phyloP scores from a whole-genome alignment of 331 rosid species.

The Quercus phellos region DNA sequence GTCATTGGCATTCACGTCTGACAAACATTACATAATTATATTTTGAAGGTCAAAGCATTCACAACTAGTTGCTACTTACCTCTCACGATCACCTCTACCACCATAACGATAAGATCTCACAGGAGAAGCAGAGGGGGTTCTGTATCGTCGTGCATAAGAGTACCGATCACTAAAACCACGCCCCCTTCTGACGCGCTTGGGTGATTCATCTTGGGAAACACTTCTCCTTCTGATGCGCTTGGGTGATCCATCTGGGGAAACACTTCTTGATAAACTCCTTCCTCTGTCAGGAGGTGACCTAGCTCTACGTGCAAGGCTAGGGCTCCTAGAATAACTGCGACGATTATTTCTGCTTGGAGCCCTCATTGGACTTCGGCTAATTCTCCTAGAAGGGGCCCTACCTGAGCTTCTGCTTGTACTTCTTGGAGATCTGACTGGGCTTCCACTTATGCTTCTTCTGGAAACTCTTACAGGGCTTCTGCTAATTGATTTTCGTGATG shows the following conservation, averaged over 20 bases:
- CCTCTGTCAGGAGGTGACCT: constrained; percentile 55
- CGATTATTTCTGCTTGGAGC: constrained; percentile 36
- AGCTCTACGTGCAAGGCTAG: constrained; percentile 61
- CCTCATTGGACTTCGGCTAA: constrained; percentile 49
- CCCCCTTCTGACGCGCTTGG: constrained; percentile 87
- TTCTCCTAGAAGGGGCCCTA: constrained; percentile 44
- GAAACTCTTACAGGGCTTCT: constrained; percentile 49
- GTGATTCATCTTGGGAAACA: constrained; percentile 78
- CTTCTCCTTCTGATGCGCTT: constrained; percentile 90
- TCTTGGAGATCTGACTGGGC: constrained; percentile 62
- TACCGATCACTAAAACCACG: constrained; percentile 92
- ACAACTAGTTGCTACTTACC: constrained; percentile 36
- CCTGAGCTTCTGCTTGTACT: constrained; percentile 72
- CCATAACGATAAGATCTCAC: constrained; percentile 76
- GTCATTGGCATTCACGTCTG: constrained; percentile 1
- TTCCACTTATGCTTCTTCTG: constrained; percentile 53
- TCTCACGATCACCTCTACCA: constrained; percentile 88
- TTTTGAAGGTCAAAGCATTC: not conserved
- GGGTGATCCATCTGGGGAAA: constrained; percentile 77
- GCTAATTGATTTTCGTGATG: constrained; percentile 36
- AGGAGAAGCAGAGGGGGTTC: constrained; percentile 90
- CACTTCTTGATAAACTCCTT: constrained; percentile 80
- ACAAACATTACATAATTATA: not conserved
- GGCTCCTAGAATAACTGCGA: constrained; percentile 78
- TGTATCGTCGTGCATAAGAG: constrained; percentile 87